phyloP scores from a whole-genome alignment of 2,329 filamentous ascomycete species.

The Scytalidium lignicola region DNA sequence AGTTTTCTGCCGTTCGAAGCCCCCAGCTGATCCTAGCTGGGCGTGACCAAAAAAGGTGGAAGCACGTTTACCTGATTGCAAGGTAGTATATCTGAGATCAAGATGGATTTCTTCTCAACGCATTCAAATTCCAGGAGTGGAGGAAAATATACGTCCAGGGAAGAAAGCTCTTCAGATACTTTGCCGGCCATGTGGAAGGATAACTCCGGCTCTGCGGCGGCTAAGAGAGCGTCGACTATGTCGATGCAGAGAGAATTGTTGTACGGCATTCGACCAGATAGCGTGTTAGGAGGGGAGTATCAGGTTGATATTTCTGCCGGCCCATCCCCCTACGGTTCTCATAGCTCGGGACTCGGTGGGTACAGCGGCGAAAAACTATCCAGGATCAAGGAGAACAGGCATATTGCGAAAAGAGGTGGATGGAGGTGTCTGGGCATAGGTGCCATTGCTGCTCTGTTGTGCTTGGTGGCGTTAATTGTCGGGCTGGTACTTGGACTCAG shows the following conservation, averaged over 20 bases:
- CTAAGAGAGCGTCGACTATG: background rate
- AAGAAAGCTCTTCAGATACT: background rate
- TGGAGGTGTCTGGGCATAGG: conserved; percentile 26
- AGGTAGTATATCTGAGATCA: no score
- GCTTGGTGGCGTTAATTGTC: conserved; percentile 25
- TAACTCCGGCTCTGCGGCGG: background rate
- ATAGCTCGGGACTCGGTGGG: background rate
- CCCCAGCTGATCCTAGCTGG: no score
- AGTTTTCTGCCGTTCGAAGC: no score
- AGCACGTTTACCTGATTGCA: no score
- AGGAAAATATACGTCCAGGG: conserved; percentile 1
- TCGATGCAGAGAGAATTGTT: background rate
- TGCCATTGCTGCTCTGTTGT: conserved; percentile 14
- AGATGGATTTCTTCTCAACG: conserved; percentile 1
- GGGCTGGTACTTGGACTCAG: conserved; percentile 27
- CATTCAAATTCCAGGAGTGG: conserved; percentile 18
- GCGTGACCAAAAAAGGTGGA: no score
- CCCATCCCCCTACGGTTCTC: background rate
- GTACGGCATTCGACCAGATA: background rate
- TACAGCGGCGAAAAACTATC: background rate
- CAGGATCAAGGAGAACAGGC: conserved; percentile 13
- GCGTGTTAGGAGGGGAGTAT: background rate
- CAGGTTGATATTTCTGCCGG: background rate
- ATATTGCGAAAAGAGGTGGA: conserved; percentile 26
- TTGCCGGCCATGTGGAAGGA: background rate